Evolutionary conservation across 768 basidiomycete genomes (phyloP).

Genomic region (Rubroboletus satanas): DNA sequence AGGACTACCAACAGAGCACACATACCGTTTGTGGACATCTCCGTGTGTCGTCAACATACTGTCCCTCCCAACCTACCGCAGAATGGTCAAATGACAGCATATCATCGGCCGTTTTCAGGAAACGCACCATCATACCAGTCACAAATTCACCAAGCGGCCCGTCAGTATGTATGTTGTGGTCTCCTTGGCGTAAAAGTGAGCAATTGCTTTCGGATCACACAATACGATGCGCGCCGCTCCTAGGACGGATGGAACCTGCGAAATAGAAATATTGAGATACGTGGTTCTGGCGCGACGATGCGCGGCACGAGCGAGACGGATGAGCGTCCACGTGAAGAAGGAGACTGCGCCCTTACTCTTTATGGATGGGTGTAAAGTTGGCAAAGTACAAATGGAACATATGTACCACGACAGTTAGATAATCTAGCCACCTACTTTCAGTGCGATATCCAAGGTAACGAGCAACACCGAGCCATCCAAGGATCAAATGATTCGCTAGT

Average conservation of each 20-base stretch:
- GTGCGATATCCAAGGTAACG: background rate
- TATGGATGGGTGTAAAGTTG: background rate
- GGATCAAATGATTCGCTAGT: constrained; percentile 1
- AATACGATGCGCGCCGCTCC: constrained; percentile 38
- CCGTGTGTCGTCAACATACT: constrained; percentile 20
- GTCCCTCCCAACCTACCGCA: constrained; percentile 4
- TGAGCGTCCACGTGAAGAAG: constrained; percentile 14
- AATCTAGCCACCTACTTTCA: background rate
- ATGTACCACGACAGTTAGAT: background rate
- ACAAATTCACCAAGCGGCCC: constrained; percentile 15
- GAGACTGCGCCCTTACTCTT: background rate
- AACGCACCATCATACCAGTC: constrained; percentile 32
- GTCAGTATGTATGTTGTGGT: constrained; percentile 36
- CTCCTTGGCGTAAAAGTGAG: constrained; percentile 51
- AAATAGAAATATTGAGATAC: constrained; percentile 20
- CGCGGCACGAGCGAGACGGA: constrained; percentile 7
- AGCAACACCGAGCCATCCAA: background rate
- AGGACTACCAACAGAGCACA: background rate
- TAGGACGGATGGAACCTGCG: constrained; percentile 35
- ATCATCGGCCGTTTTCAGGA: background rate
- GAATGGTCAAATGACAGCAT: background rate
- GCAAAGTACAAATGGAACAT: background rate
- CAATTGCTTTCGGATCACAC: constrained; percentile 47
- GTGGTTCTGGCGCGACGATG: constrained; percentile 26
- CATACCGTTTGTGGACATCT: constrained; percentile 15